Conservation (phyloP, 805 yeast species). For the Yamadazyma kitorensis region DNA sequence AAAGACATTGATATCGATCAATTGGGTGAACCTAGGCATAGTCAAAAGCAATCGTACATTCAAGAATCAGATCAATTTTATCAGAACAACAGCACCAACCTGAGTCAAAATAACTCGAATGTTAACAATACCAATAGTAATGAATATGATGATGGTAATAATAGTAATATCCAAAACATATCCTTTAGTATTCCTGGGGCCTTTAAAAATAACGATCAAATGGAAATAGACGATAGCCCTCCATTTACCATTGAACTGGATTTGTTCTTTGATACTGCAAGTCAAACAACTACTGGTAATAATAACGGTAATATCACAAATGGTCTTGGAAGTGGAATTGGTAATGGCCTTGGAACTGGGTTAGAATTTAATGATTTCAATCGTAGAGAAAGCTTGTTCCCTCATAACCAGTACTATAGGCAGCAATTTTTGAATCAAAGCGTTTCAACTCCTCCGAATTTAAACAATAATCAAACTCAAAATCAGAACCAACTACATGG, state of each 20-base stretch:
- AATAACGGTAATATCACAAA: neutral
- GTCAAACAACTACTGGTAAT: constrained; percentile 1
- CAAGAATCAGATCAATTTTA: no score
- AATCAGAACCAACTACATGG: constrained; percentile 1
- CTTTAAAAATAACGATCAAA: constrained; percentile 21
- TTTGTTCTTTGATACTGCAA: constrained; percentile 19
- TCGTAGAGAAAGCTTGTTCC: constrained; percentile 11
- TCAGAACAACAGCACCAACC: no score
- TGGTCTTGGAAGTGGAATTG: no score
- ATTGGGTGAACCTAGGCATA: no score
- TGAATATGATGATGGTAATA: neutral
- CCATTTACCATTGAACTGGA: constrained; percentile 37
- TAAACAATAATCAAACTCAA: constrained; percentile 3
- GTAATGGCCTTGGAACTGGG: no score
- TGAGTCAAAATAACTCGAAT: no score
- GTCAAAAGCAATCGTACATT: no score
- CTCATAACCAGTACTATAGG: constrained; percentile 12
- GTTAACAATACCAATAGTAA: no score
- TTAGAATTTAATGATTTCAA: neutral
- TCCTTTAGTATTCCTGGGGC: constrained; percentile 24
- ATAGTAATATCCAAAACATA: constrained; percentile 2
- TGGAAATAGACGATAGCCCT: constrained; percentile 39
- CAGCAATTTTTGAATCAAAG: constrained; percentile 2
- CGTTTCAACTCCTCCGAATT: neutral
- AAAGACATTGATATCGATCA: no score